A percentile compares a stretch with the other conserved stretches of the same genome.
Evolutionary conservation across 306 rosid species (phyloP).

Genomic region (Quillaja saponaria): DNA sequence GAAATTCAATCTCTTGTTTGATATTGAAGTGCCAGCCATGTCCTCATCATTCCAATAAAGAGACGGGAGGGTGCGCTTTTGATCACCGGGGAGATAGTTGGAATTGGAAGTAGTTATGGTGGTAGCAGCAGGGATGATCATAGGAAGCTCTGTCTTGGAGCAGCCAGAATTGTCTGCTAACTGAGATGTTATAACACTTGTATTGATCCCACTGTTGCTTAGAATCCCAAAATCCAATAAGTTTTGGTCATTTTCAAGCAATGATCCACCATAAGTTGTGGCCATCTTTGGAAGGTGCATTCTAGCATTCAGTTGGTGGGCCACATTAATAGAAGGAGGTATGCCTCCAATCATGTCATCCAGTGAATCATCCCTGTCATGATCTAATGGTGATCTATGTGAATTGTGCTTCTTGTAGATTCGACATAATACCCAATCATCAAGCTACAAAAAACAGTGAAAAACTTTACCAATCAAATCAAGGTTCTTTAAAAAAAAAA

Average conservation of each 20-base stretch:
- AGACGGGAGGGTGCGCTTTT: slow-evolving; percentile 53
- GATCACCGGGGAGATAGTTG: slow-evolving; percentile 33
- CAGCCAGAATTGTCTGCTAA: too few species aligned
- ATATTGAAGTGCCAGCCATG: slow-evolving; percentile 30
- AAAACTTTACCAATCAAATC: neutral
- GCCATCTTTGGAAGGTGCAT: slow-evolving; percentile 55
- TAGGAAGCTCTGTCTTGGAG: slow-evolving; percentile 35
- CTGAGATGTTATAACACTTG: slow-evolving; percentile 16
- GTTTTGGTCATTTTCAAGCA: slow-evolving; percentile 55
- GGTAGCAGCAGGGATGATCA: slow-evolving; percentile 17
- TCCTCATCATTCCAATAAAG: slow-evolving; percentile 61
- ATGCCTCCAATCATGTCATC: slow-evolving; percentile 57
- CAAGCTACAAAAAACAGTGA: slow-evolving; percentile 50
- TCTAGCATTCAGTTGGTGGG: slow-evolving; percentile 39
- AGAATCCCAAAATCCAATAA: slow-evolving; percentile 54
- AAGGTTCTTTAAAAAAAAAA: neutral
- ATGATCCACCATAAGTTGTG: slow-evolving; percentile 37
- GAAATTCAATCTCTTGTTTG: slow-evolving; percentile 56
- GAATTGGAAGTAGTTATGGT: slow-evolving; percentile 34
- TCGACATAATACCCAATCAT: slow-evolving; percentile 95
- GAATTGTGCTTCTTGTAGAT: slow-evolving; percentile 85
- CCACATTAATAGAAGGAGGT: slow-evolving; percentile 41
- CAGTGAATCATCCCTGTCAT: slow-evolving; percentile 60
- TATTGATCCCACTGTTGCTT: slow-evolving; percentile 22
- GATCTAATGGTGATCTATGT: slow-evolving; percentile 52